Base-by-base conservation (phyloP, 805 yeast genomes). In the Yamadazyma laniorum region DNA sequence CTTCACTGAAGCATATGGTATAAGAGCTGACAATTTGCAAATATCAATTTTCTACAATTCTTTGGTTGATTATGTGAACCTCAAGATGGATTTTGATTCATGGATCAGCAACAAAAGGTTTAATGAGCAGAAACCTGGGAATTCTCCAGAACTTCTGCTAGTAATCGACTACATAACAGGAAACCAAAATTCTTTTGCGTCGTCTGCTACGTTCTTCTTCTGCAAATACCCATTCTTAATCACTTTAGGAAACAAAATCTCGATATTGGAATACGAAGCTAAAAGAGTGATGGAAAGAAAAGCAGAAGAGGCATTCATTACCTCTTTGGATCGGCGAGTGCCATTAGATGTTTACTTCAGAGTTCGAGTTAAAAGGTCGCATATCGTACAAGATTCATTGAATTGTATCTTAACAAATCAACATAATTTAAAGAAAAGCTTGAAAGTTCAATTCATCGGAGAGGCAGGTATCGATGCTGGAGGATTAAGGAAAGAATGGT, bases 391-490 rank as follows among this genome's bases (percentile, higher is more conserved):
- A 29, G 99, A 91, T 57, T 88, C 97, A 1, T 59, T 93, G 30
- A 63, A 77, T 6, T 71, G 77, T 22, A 76, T 84, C 25, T 74
- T 79, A 48, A 59, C 68, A 3, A 78, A 78, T 49, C 70, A 67
- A 29, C 56, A 58, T 8, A 86, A 85, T 51, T 67, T 89, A 41
- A 79, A 83, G 50, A 89, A 90, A 53, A 75, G 87, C 1, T 60
- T 91, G 21, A 74, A 79, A 44, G 82, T 93, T 6, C 90, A 85
- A 50, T 91, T 93, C 57, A 64, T 82, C 3, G 81, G 81, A 42
- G 99, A 91, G 54, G 95, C 90, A 0, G 99, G 98, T 0, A 76
- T 91, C 16, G 99, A 91, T 64, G 97, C 89, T 1, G 98, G 99
- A 2, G 99, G 99, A 0, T 70, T 91, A 42, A 79, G 83, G 51